Evolutionary conservation across 225 moss, liverwort and hornwort species (phyloP).

Genomic region (Climacium dendroides): DNA sequence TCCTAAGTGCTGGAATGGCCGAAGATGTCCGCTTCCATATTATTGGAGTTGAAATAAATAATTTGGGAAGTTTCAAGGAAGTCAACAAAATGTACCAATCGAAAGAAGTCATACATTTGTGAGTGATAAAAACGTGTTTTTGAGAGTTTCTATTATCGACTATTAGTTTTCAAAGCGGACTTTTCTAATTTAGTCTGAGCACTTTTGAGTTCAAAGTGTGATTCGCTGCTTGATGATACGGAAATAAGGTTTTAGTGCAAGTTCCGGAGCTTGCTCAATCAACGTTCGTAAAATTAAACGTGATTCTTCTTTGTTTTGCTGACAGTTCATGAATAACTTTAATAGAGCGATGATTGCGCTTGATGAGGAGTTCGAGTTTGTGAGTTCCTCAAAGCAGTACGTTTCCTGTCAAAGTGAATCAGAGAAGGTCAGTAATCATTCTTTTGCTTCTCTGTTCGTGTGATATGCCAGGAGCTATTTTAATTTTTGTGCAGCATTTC

Average conservation of each 20-base stretch:
- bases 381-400: conserved; percentile 68
- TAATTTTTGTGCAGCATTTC: neutral
- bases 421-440: conserved; percentile 45
- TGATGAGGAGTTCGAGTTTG: conserved; percentile 61
- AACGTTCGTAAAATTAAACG: neutral
- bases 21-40: neutral
- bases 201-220: neutral
- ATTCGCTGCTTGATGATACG: neutral
- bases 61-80: neutral
- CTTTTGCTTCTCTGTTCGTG: neutral
- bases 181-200: neutral
- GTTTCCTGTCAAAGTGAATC: conserved; percentile 60
- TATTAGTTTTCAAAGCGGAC: neutral
- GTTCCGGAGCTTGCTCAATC: neutral
- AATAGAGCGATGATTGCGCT: conserved; percentile 74
- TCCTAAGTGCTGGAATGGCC: neutral
- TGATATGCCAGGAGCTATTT: neutral
- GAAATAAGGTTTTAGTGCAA: neutral
- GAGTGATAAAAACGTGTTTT: neutral
- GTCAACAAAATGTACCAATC: neutral
- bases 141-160: neutral
- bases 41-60: neutral
- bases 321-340: conserved; percentile 85
- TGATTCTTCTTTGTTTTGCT: neutral
- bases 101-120: neutral